These are phyloP conservation scores for Aquanectria penicillioides DNA, from an alignment of 2,329 filamentous ascomycete species.

Conservation along the genomic window DNA sequence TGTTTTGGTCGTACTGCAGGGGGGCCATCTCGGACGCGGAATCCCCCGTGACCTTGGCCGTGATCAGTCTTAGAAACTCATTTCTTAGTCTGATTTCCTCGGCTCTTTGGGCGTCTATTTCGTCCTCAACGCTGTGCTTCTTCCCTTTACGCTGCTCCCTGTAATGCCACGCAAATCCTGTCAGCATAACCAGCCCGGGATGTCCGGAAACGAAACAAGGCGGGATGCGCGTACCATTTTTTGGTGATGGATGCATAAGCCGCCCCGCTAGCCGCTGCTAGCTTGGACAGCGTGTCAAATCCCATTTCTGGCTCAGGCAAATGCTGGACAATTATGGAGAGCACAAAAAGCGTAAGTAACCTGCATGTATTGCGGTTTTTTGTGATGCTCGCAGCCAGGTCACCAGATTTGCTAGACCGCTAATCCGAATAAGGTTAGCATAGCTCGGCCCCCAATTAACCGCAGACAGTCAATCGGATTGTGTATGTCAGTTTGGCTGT, in stretches of 20 bases:
- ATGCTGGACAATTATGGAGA: neutral
- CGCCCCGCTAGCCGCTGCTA: slow-evolving; percentile 13
- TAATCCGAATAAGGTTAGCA: no score
- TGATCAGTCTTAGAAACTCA: slow-evolving; percentile 29
- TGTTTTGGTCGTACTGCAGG: slow-evolving; percentile 25
- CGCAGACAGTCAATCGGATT: no score
- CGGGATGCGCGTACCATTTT: slow-evolving; percentile 6
- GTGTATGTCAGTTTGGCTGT: no score
- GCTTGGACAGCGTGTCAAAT: slow-evolving; percentile 16
- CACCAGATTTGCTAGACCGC: no score
- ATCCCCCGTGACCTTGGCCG: slow-evolving; percentile 32
- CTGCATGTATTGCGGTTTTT: neutral
- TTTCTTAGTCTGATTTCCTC: slow-evolving; percentile 34
- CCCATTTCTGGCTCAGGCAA: neutral
- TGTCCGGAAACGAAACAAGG: neutral
- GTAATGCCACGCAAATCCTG: neutral
- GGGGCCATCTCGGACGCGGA: slow-evolving; percentile 34
- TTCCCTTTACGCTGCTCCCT: slow-evolving; percentile 14
- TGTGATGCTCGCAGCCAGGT: no score
- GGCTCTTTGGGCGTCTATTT: slow-evolving; percentile 9
- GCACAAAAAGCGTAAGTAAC: neutral
- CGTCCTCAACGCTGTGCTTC: slow-evolving; percentile 18
- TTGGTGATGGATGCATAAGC: slow-evolving; percentile 15
- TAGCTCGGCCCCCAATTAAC: no score
- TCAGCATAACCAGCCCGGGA: neutral